Evolutionary conservation across 345 rosid genomes (phyloP).

Genomic region (Clarkia xantiana): DNA sequence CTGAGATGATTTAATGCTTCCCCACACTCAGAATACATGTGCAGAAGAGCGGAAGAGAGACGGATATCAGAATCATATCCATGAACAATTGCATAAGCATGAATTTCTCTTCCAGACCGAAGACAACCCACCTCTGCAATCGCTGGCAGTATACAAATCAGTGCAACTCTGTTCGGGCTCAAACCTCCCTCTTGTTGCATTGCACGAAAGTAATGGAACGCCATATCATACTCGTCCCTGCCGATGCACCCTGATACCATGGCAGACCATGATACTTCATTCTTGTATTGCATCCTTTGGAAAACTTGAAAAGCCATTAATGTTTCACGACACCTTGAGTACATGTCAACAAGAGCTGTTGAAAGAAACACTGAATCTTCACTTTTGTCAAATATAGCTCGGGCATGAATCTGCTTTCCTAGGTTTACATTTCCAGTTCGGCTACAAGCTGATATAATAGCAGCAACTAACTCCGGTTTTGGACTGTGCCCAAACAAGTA

Average conservation of each 20-base stretch:
- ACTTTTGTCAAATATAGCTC: conserved; percentile 25
- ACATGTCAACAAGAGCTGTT: conserved; percentile 37
- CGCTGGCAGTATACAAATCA: conserved; percentile 26
- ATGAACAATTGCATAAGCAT: conserved; percentile 33
- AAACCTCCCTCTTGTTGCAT: conserved; percentile 34
- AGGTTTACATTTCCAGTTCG: conserved; percentile 10
- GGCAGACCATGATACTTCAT: conserved; percentile 46
- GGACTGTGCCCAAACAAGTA: conserved; percentile 25
- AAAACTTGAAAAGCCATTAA: conserved; percentile 23
- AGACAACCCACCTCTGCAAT: conserved; percentile 17
- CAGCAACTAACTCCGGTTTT: conserved; percentile 35
- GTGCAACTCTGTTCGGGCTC: conserved; percentile 33
- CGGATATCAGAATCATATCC: conserved; percentile 20
- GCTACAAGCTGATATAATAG: conserved; percentile 22
- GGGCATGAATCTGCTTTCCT: conserved; percentile 34
- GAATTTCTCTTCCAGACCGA: conserved; percentile 29
- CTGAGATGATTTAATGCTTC: conserved; percentile 14
- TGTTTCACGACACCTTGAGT: conserved; percentile 24
- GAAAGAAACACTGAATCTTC: conserved; percentile 21
- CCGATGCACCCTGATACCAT: conserved; percentile 36
- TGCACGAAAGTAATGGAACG: conserved; percentile 21
- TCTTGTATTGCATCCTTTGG: conserved; percentile 22
- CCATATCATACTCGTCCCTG: conserved; percentile 16
- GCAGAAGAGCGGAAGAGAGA: conserved; percentile 27
- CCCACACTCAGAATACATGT: conserved; percentile 23